Evolutionary conservation across 176 grass and related monocot species (phyloP).

Genomic region (Thinopyrum elongatum): DNA sequence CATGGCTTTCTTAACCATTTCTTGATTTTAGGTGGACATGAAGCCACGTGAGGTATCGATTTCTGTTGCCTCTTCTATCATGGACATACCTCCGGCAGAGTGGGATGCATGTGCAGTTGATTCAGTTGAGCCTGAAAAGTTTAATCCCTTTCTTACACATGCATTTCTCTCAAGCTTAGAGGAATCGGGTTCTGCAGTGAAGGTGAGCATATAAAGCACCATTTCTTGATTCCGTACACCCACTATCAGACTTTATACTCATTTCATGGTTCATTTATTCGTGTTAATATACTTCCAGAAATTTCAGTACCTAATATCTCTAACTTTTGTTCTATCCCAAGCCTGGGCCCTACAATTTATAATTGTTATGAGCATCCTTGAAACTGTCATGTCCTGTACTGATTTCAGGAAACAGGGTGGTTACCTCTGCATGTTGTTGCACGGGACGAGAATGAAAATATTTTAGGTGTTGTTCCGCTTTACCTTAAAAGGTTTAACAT

Average conservation of each 20-base stretch:
- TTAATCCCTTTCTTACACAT: constrained; percentile 90
- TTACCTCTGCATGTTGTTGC: constrained; percentile 89
- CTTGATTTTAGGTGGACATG: constrained; percentile 40
- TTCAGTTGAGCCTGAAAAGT: constrained; percentile 47
- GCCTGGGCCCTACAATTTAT: constrained; percentile 8
- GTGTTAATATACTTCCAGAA: background rate
- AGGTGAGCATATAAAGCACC: constrained; percentile 42
- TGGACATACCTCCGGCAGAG: constrained; percentile 65
- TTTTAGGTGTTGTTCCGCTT: constrained; percentile 95
- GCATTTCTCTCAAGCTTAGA: constrained; percentile 96
- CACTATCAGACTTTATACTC: constrained; percentile 11
- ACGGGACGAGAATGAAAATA: constrained; percentile 63
- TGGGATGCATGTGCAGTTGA: constrained; percentile 89
- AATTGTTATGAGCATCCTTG: constrained; percentile 13
- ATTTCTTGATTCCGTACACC: background rate
- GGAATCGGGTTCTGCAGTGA: constrained; percentile 77
- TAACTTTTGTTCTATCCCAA: background rate
- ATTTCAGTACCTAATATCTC: background rate
- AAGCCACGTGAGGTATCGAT: constrained; percentile 57
- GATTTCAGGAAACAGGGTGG: constrained; percentile 99
- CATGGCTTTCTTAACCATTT: constrained; percentile 29
- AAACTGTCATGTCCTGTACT: background rate
- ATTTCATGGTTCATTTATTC: background rate
- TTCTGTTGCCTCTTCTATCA: constrained; percentile 71
- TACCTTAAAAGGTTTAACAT: constrained; percentile 94